Evolutionary conservation across 345 rosid genomes (phyloP).

Genomic region (Lenwebbia sp.): DNA sequence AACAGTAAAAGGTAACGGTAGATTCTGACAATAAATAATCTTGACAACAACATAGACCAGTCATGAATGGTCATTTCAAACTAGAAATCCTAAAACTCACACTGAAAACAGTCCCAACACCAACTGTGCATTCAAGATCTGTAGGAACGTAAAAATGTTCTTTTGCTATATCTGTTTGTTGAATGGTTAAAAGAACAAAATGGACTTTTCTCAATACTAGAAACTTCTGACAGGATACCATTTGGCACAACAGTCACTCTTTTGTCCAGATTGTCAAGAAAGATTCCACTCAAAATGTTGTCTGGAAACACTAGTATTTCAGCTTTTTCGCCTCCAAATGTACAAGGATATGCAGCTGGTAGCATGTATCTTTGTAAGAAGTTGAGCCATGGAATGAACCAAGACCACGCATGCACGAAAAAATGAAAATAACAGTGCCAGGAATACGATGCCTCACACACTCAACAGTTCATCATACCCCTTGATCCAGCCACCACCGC

Average conservation of each 20-base stretch:
- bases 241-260: neutral
- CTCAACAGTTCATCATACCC: neutral
- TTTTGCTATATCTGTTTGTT: neutral
- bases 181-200: neutral
- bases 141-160: neutral
- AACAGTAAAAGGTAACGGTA: neutral
- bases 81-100: neutral
- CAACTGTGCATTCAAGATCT: neutral
- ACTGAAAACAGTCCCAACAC: neutral
- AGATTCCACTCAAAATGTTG: neutral
- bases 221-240: neutral
- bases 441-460: neutral
- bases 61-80: neutral
- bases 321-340: neutral
- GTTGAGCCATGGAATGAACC: neutral
- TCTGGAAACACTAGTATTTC: neutral
- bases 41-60: neutral
- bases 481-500: neutral
- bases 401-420: neutral
- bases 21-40: neutral
- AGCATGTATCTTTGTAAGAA: neutral
- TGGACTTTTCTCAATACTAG: neutral
- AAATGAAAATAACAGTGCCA: neutral
- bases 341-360: neutral
- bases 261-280: neutral